Evolutionary conservation across 768 basidiomycete species (phyloP).

Genomic region (Boletus vinaceobasis): DNA sequence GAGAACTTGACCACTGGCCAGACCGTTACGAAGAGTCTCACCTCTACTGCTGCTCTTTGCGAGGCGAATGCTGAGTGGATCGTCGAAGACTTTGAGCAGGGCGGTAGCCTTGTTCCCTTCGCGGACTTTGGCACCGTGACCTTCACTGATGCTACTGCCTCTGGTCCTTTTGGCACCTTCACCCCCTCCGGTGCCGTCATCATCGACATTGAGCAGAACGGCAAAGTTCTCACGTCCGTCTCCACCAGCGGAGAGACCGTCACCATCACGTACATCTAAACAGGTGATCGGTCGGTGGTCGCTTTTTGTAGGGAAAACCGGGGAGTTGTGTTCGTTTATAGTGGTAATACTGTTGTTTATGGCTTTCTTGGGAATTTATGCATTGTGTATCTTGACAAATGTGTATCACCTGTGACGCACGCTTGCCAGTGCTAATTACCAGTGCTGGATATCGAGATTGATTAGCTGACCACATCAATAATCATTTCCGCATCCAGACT

Average conservation of each 20-base stretch:
- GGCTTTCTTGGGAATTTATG: not conserved
- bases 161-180: conserved; percentile 1
- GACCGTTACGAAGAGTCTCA: conserved; percentile 1
- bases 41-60: conserved; percentile 17
- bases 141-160: conserved; percentile 11
- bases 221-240: conserved; percentile 9
- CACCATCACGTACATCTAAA: conserved; percentile 11
- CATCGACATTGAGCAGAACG: conserved; percentile 11
- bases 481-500: not conserved
- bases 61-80: conserved; percentile 22
- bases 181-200: conserved; percentile 4
- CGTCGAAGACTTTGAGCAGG: conserved; percentile 18
- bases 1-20: conserved; percentile 19
- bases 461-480: too few species aligned
- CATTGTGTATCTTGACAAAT: not conserved
- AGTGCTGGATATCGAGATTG: not conserved
- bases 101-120: conserved; percentile 2
- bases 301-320: not conserved
- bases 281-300: not conserved
- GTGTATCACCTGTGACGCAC: not conserved
- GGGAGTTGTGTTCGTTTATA: not conserved
- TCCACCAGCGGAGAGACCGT: not conserved
- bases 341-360: not conserved
- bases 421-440: too few species aligned
- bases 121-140: conserved; percentile 18